A percentile compares a stretch with the other conserved stretches of the same genome.
Evolutionary conservation across 108 stramenopile genomes (phyloP).

Genomic region (Pseudonitzschia delicatissima): DNA sequence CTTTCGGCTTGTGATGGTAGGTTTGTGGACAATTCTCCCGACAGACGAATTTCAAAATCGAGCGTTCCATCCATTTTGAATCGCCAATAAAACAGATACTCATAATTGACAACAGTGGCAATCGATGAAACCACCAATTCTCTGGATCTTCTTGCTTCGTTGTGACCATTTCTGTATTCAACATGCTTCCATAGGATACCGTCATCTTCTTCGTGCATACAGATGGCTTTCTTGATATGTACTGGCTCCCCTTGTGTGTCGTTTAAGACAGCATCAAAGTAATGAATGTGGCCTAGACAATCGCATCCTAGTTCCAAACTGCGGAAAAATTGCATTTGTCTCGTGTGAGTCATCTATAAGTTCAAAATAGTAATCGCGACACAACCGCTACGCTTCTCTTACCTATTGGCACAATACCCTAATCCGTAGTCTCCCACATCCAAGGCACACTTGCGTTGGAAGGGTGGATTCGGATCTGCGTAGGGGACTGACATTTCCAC

Average conservation of each 20-base stretch:
- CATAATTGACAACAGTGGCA: slow-evolving; percentile 79
- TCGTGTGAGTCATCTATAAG: no score
- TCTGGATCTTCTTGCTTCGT: slow-evolving; percentile 53
- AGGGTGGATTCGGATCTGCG: slow-evolving; percentile 57
- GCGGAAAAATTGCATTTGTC: no score
- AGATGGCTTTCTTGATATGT: slow-evolving; percentile 50
- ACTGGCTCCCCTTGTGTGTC: slow-evolving; percentile 41
- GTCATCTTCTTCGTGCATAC: slow-evolving; percentile 80
- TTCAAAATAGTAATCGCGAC: no score
- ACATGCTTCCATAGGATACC: slow-evolving; percentile 79
- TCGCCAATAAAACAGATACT: slow-evolving; percentile 65
- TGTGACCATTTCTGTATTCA: slow-evolving; percentile 75
- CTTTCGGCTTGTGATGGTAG: slow-evolving; percentile 44
- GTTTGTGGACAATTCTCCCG: slow-evolving; percentile 70
- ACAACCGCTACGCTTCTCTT: no score
- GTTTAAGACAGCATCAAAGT: slow-evolving; percentile 61
- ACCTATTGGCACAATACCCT: slow-evolving; percentile 61
- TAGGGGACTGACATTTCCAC: slow-evolving; percentile 84
- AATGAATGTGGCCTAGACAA: slow-evolving; percentile 73
- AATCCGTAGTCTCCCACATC: slow-evolving; percentile 58
- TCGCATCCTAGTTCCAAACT: slow-evolving; percentile 65
- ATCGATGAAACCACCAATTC: slow-evolving; percentile 62
- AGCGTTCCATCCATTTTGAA: slow-evolving; percentile 51
- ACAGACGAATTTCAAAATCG: slow-evolving; percentile 54
- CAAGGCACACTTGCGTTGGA: slow-evolving; percentile 58